Evolutionary conservation across 148 eudicot species (phyloP).

Genomic region (Beta vulgaris): DNA sequence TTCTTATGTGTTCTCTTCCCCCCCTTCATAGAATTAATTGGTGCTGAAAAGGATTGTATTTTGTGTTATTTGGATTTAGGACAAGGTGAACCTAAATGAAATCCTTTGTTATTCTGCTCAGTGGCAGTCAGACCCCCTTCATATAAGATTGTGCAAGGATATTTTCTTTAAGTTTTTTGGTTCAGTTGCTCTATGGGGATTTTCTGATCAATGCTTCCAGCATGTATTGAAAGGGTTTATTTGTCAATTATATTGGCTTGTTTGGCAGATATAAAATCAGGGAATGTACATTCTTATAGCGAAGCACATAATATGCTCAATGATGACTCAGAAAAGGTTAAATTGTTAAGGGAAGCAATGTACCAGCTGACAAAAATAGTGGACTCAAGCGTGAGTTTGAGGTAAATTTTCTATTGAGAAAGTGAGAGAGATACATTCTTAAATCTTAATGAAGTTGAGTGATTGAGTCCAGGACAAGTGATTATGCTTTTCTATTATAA

Average conservation of each 20-base stretch:
- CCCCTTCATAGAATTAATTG: too few species aligned
- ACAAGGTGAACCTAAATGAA: neutral
- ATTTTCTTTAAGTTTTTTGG: neutral
- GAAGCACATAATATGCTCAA: slow-evolving; percentile 24
- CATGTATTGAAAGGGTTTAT: neutral
- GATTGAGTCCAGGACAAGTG: neutral
- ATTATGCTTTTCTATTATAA: neutral
- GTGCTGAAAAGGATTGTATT: neutral
- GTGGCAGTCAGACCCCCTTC: neutral
- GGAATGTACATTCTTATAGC: slow-evolving; percentile 19
- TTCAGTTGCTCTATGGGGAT: too few species aligned
- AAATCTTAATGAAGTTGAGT: too few species aligned
- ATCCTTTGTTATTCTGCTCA: neutral
- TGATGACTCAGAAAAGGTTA: slow-evolving; percentile 36
- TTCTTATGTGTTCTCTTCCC: too few species aligned
- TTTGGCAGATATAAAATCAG: slow-evolving; percentile 56
- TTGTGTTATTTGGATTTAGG: neutral
- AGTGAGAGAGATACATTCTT: neutral
- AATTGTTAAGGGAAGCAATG: slow-evolving; percentile 49
- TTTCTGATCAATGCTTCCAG: neutral
- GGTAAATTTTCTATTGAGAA: slow-evolving; percentile 33
- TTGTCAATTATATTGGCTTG: neutral
- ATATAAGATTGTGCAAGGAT: neutral
- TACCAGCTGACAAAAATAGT: slow-evolving; percentile 44
- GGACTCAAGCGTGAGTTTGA: slow-evolving; percentile 42